These are phyloP conservation scores for Mycotypha africana DNA, from an alignment of 371 early-diverging fungal genomes.

Conservation along the genomic window DNA sequence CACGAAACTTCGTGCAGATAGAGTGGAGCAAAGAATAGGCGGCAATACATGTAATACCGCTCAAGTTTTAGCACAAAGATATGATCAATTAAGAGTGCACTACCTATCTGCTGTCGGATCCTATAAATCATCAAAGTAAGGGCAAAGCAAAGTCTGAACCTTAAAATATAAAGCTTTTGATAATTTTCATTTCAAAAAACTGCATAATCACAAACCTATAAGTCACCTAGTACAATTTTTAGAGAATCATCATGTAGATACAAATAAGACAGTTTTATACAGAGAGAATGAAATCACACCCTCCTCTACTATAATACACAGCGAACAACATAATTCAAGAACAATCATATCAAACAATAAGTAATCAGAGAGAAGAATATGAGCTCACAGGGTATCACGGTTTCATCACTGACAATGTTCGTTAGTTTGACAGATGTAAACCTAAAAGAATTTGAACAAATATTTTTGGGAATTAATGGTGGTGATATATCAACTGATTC, in stretches of 20 bases:
- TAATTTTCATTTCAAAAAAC: too few species aligned
- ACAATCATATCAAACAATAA: slow-evolving; percentile 61
- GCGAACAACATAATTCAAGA: slow-evolving; percentile 40
- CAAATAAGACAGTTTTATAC: not conserved
- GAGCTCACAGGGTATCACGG: too few species aligned
- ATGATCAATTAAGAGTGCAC: slow-evolving; percentile 15
- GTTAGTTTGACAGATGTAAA: slow-evolving; percentile 43
- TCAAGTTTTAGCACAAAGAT: slow-evolving; percentile 48
- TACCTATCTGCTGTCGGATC: slow-evolving; percentile 48
- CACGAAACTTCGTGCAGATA: slow-evolving; percentile 46
- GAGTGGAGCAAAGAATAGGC: slow-evolving; percentile 56
- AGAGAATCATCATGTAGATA: not conserved
- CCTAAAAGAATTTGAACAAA: slow-evolving; percentile 35
- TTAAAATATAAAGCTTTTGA: too few species aligned
- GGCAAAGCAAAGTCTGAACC: too few species aligned
- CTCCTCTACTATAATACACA: slow-evolving; percentile 60
- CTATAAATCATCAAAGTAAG: slow-evolving; percentile 35
- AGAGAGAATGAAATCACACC: slow-evolving; percentile 26
- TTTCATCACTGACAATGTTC: too few species aligned
- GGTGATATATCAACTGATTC: too few species aligned
- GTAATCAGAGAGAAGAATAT: too few species aligned
- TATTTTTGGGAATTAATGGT: slow-evolving; percentile 17
- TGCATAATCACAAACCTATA: too few species aligned
- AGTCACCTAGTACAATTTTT: slow-evolving; percentile 8
- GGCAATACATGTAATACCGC: slow-evolving; percentile 66